Base-by-base conservation (phyloP, 352 stramenopile species). In the Phytopythium kandeliae region DNA sequence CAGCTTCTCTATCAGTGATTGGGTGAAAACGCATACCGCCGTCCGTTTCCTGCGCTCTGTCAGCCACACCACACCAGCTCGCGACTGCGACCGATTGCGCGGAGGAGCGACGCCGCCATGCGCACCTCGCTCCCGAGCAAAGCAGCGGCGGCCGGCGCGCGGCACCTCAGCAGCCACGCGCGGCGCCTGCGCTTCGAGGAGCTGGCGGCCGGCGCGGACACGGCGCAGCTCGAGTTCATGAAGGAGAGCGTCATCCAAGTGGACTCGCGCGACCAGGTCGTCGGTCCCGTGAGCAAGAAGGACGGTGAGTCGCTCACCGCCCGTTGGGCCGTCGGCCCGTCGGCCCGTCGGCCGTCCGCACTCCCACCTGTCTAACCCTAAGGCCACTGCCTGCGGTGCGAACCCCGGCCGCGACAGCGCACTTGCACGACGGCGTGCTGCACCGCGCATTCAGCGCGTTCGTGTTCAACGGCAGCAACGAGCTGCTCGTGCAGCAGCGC, bases 211-310 rank as follows among this genome's bases (percentile, higher is more conserved):
- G 68, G 63, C 22, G 78, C 82, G 13, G 86, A 96, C 53, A 53
- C 59, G 9, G 75, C 86, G 48, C 88, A 97, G 66, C 64, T 94
- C 52, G 49, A 85, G 68, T 86, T 96, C 55, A 96, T 97, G 88
- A 79, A 96, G 60, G 88, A 97, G 63, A 76, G 83, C 64, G 74
- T 92, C 58, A 92, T 97, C 62, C 69, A 96, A 44, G 88, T 97
- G 31, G 80, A 96, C 57, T 72, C 89, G 48, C 51, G 73, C 35
- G 88, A 96, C 65, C 60, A 73, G 17, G 76, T 92, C n/a, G 26
- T 94, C 21, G 86, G 86, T 2, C 77, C 73, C 0, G 86, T 89
- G 57, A 84, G 76, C 62, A 97, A 97, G 79, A 95, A 95, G 63
- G 80, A 96, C 51, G 58, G 63, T 75, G 51, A 21, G 55, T 55